Base-by-base conservation (phyloP, 192 early-diverging fungal genomes). In the Backusella psychrophila region DNA sequence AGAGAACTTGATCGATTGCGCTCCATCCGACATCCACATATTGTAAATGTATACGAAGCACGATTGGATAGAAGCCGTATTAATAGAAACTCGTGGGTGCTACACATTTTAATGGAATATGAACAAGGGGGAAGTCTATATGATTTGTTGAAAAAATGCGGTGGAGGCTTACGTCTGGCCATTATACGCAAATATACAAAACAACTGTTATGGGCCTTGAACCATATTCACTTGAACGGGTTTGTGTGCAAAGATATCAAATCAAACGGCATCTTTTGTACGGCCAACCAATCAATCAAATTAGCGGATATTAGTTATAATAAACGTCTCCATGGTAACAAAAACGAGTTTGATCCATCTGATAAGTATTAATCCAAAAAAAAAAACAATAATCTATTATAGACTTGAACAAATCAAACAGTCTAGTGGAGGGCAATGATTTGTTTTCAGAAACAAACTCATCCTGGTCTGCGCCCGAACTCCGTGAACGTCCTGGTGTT, bases 291-390 rank as follows among this genome's bases (percentile, higher is more conserved):
- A n/a, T 84, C 76, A 23, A 86, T 91, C 56, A 92, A 90, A 76
- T 78, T 94, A 34, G 85, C 90, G 35, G 89, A 93, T 56, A 79
- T 90, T 0, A 88, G 88, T 53, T 94, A 91, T 80, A 82, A 87
- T 66, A 87, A 89, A 36, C 87, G 90, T 21, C 81, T 93, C 14
- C 78, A 87, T 49, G 88, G 80, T 80, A 77, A 87, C 38, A 39
- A 39, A 39, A 39, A 77, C 81, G 11, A 34, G 5, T 69, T 52
- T 41, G 9, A 4, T 67, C 1, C 6, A 31, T 35, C 17, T 33
- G 6, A 68, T 6, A 36, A 34, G 12, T 12, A 42, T 4, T 35
- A 49, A 63, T 23, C 8, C 4, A 29, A n/a, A n/a, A n/a, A n/a
- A n/a, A n/a, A n/a, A 31, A 31, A 31, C 35, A 19, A 36, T 53